Evolutionary conservation across 108 stramenopile genomes (phyloP), one percentile per base, ranked within the genome.

Genomic region (Nannochloropsis gaditana): DNA sequence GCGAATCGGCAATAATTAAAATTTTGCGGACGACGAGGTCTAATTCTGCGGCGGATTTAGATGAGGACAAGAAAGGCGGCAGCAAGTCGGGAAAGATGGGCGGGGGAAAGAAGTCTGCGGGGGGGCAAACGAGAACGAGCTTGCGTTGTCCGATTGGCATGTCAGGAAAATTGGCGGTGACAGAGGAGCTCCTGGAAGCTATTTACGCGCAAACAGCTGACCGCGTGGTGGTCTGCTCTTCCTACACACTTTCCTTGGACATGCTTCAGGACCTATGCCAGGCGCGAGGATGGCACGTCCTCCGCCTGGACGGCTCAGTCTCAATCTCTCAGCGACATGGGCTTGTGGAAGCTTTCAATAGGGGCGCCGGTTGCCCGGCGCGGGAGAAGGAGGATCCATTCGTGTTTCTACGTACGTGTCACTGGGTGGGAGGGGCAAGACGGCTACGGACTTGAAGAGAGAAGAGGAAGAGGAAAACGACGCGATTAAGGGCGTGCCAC

Each of bases 231-330:
- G 86, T 98, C 43, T 91, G 96, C 3, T 96, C 96, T 43, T 96
- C 96, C 90, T 97, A 93, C 81, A 97, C 96, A 5, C 88, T 92
- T n/a, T 92, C 94, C 9, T 86, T 98, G 81, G 89, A 93, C 79
- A 85, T 96, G 42, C 86, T 98, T 44, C 94, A 93, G 81, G 44
- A 82, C 17, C 94, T 92, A 59, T 45, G 81, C 9, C 43, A 83
- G 45, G n/a, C 50, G 6, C 85, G 80, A 45, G 86, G 11, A 19
- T 91, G 83, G 84, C 47, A 79, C 47, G 88, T 91, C 85, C 90
- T 92, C 44, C 89, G 92, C 41, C 50, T 92, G 47, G 92, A 92
- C 84, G 92, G 92, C 11, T 79, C 86, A 11, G 83, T 82, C n/a
- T n/a, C 83, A 3, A 21, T 83, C 17, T 41, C 80, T n/a, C 21